Evolutionary conservation across 164 flowering plant genomes (phyloP).

Genomic region (Vitis rotundifolia): DNA sequence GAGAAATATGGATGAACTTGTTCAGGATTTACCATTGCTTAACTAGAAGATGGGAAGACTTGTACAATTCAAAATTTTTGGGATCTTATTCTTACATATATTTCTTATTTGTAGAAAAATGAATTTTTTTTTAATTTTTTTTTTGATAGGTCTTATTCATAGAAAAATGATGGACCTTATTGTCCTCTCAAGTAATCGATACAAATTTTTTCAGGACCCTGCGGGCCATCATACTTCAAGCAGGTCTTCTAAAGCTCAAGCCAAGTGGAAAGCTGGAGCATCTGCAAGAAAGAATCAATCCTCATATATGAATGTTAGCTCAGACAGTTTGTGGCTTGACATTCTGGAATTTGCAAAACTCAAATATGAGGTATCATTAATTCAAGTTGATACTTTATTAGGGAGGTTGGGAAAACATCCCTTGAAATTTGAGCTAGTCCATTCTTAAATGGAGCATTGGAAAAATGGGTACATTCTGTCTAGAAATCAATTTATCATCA

Average conservation of each 20-base stretch:
- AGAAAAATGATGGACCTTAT: too few species aligned
- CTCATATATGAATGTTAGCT: constrained; percentile 47
- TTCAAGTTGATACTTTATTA: not conserved
- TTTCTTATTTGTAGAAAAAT: not conserved
- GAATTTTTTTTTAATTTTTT: constrained; percentile 1
- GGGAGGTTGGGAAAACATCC: too few species aligned
- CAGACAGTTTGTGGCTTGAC: constrained; percentile 82
- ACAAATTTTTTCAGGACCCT: constrained; percentile 44
- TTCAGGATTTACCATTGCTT: not conserved
- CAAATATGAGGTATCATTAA: constrained; percentile 81
- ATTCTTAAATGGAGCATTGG: too few species aligned
- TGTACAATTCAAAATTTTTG: too few species aligned
- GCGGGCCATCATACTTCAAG: constrained; percentile 46
- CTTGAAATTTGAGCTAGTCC: too few species aligned
- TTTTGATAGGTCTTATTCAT: not conserved
- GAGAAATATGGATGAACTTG: not conserved
- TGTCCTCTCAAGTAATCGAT: too few species aligned
- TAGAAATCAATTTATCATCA: too few species aligned
- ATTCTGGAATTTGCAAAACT: constrained; percentile 75
- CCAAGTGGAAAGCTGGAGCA: constrained; percentile 45
- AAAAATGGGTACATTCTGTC: too few species aligned
- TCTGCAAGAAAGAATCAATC: constrained; percentile 47
- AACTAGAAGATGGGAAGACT: too few species aligned
- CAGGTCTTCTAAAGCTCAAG: constrained; percentile 51
- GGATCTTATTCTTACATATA: not conserved